phyloP scores from a whole-genome alignment of 441 rosid species.

The Pelargonium fulgidum region DNA sequence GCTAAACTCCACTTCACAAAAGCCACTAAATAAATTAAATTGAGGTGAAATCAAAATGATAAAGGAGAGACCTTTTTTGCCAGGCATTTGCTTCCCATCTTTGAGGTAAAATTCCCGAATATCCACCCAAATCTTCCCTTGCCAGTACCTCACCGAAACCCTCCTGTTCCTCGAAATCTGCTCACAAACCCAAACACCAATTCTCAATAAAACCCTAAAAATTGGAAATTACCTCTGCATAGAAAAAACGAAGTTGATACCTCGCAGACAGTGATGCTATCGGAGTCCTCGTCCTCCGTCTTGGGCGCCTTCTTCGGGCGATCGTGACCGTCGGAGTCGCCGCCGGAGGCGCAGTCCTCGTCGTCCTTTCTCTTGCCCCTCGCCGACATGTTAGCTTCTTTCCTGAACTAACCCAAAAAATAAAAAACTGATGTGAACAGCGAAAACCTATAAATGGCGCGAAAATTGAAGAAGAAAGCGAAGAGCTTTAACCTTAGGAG shows the following conservation, averaged over 20 bases:
- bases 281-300: background rate
- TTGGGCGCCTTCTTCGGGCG: slow-evolving; percentile 8
- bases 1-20: background rate
- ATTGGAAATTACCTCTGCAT: background rate
- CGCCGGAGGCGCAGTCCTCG: slow-evolving; percentile 4
- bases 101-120: slow-evolving; percentile 86
- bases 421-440: background rate
- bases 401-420: background rate
- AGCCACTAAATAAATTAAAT: too few relatives aligned
- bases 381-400: slow-evolving; percentile 8
- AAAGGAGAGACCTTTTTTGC: slow-evolving; percentile 56
- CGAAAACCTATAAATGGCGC: background rate
- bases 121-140: slow-evolving; percentile 70
- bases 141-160: slow-evolving; percentile 79
- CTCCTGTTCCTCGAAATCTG: slow-evolving; percentile 83
- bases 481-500: background rate
- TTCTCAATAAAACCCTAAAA: slow-evolving; percentile 13
- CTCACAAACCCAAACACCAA: slow-evolving; percentile 2
- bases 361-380: slow-evolving; percentile 11
- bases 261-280: slow-evolving; percentile 7
- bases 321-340: background rate
- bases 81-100: slow-evolving; percentile 75
- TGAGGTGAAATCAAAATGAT: background rate
- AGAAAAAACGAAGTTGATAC: background rate
- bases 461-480: background rate